phyloP scores from a whole-genome alignment of 805 yeast species.

The Candida jianshihensis region DNA sequence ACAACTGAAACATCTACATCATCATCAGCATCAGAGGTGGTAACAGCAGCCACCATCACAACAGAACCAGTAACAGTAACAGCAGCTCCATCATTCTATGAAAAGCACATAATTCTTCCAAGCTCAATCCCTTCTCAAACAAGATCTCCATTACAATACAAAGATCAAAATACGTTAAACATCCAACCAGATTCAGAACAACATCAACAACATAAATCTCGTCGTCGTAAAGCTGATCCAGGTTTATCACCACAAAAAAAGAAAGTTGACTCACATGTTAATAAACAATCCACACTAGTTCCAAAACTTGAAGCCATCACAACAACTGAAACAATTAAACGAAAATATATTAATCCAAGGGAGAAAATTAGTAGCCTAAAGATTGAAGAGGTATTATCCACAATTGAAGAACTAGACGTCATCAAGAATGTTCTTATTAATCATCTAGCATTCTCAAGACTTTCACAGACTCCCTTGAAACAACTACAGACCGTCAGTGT shows the following conservation, averaged over 20 bases:
- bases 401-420: slow-evolving; percentile 38
- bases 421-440: slow-evolving; percentile 65
- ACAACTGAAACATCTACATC: neutral
- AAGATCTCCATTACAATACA: slow-evolving; percentile 9
- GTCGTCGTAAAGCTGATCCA: slow-evolving; percentile 26
- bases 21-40: neutral
- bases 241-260: slow-evolving; percentile 24
- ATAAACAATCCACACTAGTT: slow-evolving; percentile 3
- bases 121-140: neutral
- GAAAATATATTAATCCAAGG: slow-evolving; percentile 10
- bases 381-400: slow-evolving; percentile 22
- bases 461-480: slow-evolving; percentile 82
- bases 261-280: slow-evolving; percentile 13
- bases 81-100: neutral
- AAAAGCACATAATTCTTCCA: neutral
- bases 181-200: slow-evolving; percentile 2
- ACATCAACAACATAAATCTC: slow-evolving; percentile 11
- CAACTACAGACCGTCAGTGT: slow-evolving; percentile 57
- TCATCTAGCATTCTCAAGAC: slow-evolving; percentile 84
- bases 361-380: slow-evolving; percentile 24
- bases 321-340: slow-evolving; percentile 3
- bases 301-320: slow-evolving; percentile 1
- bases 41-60: neutral
- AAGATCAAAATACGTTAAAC: slow-evolving; percentile 13
- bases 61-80: neutral